Conservation (phyloP, 2,329 filamentous ascomycete species). For the Sporothrix schenckii region DNA sequence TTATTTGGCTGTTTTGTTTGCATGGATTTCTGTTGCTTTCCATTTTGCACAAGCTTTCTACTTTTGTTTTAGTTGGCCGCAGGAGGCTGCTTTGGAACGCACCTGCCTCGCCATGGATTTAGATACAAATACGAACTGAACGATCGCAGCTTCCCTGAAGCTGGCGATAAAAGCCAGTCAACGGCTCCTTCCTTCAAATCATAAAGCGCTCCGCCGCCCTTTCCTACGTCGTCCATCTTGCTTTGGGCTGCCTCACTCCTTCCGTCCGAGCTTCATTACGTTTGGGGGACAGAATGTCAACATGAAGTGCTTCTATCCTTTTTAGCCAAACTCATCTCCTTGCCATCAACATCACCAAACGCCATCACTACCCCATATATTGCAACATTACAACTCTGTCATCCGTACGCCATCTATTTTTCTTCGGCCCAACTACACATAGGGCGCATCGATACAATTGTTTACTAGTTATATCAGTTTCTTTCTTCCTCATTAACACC, state of each 20-base stretch:
- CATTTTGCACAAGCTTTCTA: neutral
- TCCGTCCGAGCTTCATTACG: neutral
- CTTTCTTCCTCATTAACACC: neutral
- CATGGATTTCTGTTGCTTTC: neutral
- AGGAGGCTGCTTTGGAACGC: neutral
- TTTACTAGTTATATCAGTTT: neutral
- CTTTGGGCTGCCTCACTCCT: neutral
- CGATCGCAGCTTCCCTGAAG: conserved; percentile 17
- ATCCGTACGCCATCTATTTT: neutral
- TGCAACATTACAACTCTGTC: neutral
- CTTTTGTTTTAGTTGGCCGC: neutral
- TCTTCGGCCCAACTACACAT: neutral
- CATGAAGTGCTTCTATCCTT: neutral
- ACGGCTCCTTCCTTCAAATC: neutral
- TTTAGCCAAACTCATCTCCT: neutral
- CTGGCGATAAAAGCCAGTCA: neutral
- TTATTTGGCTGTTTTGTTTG: neutral
- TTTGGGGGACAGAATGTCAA: neutral
- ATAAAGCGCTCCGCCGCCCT: neutral
- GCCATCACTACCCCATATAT: conserved; percentile 1
- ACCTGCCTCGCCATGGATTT: conserved; percentile 7
- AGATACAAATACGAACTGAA: neutral
- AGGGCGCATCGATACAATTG: neutral
- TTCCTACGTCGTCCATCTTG: neutral
- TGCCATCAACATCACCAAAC: neutral